Conservation (phyloP, 2,329 filamentous ascomycete species). For the Aspergillus flavus region DNA sequence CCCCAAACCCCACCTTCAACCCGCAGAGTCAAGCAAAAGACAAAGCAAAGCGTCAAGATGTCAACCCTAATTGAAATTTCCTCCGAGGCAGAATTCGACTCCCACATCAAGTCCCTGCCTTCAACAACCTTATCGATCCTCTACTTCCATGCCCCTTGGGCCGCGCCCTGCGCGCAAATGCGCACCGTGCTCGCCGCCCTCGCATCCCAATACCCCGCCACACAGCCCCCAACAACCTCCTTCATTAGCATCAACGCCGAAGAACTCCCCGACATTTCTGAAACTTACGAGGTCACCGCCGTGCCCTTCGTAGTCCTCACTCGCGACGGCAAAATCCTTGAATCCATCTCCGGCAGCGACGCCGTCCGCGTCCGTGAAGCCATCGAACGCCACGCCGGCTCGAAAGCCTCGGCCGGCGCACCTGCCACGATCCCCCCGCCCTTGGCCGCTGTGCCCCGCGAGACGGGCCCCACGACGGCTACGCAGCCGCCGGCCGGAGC, state of each 20-base stretch:
- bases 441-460: slow-evolving; percentile 43
- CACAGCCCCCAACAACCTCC: slow-evolving; percentile 66
- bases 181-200: slow-evolving; percentile 80
- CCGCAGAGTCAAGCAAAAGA: slow-evolving; percentile 1
- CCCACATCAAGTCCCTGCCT: slow-evolving; percentile 67
- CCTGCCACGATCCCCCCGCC: slow-evolving; percentile 41
- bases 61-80: slow-evolving; percentile 77
- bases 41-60: slow-evolving; percentile 52
- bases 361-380: slow-evolving; percentile 80
- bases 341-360: slow-evolving; percentile 88
- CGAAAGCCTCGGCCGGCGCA: slow-evolving; percentile 34
- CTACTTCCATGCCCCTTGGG: slow-evolving; percentile 97
- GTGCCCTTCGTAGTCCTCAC: slow-evolving; percentile 90
- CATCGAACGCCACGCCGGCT: slow-evolving; percentile 77
- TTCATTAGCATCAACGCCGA: slow-evolving; percentile 95
- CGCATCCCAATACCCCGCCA: slow-evolving; percentile 78
- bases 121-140: slow-evolving; percentile 75
- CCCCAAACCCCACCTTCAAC: background rate
- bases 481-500: slow-evolving; percentile 32
- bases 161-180: slow-evolving; percentile 95
- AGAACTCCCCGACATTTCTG: slow-evolving; percentile 87
- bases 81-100: slow-evolving; percentile 71
- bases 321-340: slow-evolving; percentile 72
- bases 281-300: slow-evolving; percentile 89
- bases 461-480: slow-evolving; percentile 33